A percentile compares a stretch with the other conserved stretches of the same genome.
phyloP scores from a whole-genome alignment of 2,329 filamentous ascomycete genomes.

The Neonectria coccinea region DNA sequence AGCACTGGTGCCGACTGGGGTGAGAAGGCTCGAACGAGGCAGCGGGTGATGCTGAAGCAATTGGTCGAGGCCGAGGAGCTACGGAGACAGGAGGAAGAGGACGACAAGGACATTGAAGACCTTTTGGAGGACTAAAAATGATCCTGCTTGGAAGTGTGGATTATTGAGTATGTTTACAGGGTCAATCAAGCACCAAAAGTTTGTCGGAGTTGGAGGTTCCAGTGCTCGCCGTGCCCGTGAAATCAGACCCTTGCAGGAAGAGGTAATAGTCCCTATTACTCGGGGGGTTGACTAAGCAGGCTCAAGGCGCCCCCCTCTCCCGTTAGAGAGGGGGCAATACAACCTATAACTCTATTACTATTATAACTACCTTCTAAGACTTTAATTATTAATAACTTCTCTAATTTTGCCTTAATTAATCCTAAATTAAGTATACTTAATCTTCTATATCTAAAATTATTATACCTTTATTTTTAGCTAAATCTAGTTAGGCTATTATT shows the following conservation, averaged over 20 bases:
- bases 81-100: conserved; percentile 70
- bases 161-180: conserved; percentile 17
- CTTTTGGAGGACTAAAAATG: conserved; percentile 67
- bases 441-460: too few species aligned
- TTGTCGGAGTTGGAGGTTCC: neutral
- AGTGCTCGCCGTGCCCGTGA: neutral
- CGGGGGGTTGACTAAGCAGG: too few species aligned
- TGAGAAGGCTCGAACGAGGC: conserved; percentile 75
- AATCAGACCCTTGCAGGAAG: neutral
- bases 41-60: conserved; percentile 75
- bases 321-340: too few species aligned
- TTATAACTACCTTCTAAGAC: too few species aligned
- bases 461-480: too few species aligned
- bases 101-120: conserved; percentile 81
- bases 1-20: conserved; percentile 72
- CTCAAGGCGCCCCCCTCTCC: too few species aligned
- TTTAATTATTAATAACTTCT: too few species aligned
- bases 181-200: conserved; percentile 16
- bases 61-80: conserved; percentile 73
- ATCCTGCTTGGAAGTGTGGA: neutral
- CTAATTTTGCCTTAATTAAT: too few species aligned
- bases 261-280: neutral
- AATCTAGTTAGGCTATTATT: too few species aligned
- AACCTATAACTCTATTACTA: too few species aligned
- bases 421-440: too few species aligned